Base-by-base conservation (phyloP, 2,329 filamentous ascomycete species). In the Aspergillus cejpii region DNA sequence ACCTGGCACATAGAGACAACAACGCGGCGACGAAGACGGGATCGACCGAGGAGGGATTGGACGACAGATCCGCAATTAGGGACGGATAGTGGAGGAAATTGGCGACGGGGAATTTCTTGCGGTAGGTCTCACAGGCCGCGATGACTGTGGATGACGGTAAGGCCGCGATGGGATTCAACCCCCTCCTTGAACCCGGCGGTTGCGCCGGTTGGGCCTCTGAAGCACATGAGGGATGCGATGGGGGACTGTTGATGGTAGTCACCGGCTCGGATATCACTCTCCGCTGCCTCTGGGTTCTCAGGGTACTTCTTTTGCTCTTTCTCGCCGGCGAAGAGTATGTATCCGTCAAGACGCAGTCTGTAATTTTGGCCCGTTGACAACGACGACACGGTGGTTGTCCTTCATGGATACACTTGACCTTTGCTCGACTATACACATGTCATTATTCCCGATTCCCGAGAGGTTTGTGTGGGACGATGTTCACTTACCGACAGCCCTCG, bases 51-150 rank as follows among this genome's bases (percentile, higher is more conserved):
- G 57, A 46, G 5, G 48, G 48, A 43, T 60, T 54, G 3, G 56
- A 50, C 2, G 63, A 66, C 5, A 66, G 48, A 24, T 66, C 62
- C 0, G 61, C 56, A 15, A 66, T 64, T 14, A 66, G 48, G 1
- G 63, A 63, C 2, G 63, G 63, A 37, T 66, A 66, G 31, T 66
- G 63, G 3, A 66, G 55, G 36, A 66, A 66, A 42, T 66, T 66
- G 14, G 62, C 54, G 6, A 66, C 58, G 6, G 63, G 63, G 29
- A 66, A 66, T 38, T 65, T 65, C 42, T 63, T 65, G 41, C 63
- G 55, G 44, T 66, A 66, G 4, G 58, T 57, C 31, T 66, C 63
- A 24, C 62, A 58, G 2, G 62, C 63, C n/a, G 47, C 55, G 48
- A 66, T 63, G 21, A 66, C 49, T 6, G 50, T 61, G 10, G 62